Evolutionary conservation across 768 basidiomycete genomes (phyloP).

Genomic region (Termitomyces sp.): DNA sequence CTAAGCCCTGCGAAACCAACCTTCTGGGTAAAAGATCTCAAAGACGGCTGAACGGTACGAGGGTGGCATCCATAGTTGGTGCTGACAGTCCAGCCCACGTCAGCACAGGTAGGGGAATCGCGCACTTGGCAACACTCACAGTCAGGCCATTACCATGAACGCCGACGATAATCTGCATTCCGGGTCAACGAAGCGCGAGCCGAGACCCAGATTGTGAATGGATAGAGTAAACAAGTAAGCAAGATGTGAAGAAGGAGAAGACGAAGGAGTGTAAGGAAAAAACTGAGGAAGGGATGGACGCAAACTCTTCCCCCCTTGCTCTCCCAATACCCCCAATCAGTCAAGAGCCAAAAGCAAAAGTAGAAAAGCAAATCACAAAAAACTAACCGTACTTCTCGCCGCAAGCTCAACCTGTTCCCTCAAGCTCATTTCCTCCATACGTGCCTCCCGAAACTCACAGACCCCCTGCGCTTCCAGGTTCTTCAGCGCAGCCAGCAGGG

Average conservation of each 20-base stretch:
- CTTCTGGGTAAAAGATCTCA: conserved; percentile 61
- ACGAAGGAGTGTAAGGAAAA: not conserved
- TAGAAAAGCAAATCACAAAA: conserved; percentile 7
- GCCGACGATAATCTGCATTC: conserved; percentile 47
- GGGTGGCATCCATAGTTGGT: conserved; percentile 66
- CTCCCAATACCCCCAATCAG: not conserved
- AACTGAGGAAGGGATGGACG: not conserved
- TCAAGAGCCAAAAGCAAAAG: conserved; percentile 2
- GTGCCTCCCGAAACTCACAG: conserved; percentile 38
- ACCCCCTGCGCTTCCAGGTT: conserved; percentile 47
- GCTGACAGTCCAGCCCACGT: conserved; percentile 19
- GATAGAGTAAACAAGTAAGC: not conserved
- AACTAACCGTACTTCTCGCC: conserved; percentile 55
- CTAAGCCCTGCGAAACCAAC: conserved; percentile 16
- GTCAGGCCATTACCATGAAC: conserved; percentile 72
- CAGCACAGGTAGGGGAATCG: not conserved
- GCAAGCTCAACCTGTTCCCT: conserved; percentile 59
- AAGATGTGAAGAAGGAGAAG: not conserved
- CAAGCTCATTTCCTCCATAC: conserved; percentile 40
- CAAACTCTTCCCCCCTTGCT: too few relatives aligned
- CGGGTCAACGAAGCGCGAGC: not conserved
- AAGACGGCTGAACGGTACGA: conserved; percentile 60
- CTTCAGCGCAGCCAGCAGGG: conserved; percentile 40
- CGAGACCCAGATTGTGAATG: not conserved
- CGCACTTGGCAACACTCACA: conserved; percentile 17